Evolutionary conservation across 2,329 filamentous ascomycete species (phyloP), one percentile per base, ranked within the genome.

Genomic region (Scleromitrula shiraiana): DNA sequence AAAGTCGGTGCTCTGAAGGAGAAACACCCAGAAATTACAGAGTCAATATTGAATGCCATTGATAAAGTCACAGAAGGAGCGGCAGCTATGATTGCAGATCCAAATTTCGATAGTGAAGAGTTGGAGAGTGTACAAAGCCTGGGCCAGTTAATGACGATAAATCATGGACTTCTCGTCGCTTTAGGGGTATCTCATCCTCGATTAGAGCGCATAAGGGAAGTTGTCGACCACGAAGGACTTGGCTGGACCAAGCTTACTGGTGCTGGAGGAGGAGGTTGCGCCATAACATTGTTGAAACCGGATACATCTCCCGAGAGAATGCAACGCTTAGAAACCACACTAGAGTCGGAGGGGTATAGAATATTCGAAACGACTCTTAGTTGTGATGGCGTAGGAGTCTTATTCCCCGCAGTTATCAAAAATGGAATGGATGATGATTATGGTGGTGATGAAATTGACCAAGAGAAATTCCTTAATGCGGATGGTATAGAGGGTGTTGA

Each of bases 171-270:
- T 37, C 74, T 98, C 19, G 83, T 88, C n/a, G 84, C 89, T 1
- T 72, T 98, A 3, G 93, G 93, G 7, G 93, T 97, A 23, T 97
- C 90, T 2, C 93, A 98, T 66, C 94, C 93, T 1, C 83, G 89
- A 39, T 75, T 98, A 22, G 93, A 98, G 68, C 81, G 91, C 26
- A 82, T 98, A 58, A 82, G 93, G 53, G 91, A 95, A 68, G 72
- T 98, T 22, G 85, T 95, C 41, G 91, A 98, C 57, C 82, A 93
- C 58, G 79, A 88, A 49, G 85, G 84, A 33, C 85, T 96, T 48
- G 93, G 93, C 24, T 98, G 90, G 90, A 96, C 93, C 10, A 98
- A 98, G 66, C 76, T 98, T 49, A 98, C 93, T 0, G 93, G 93
- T 27, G 93, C 93, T 1, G 93, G 93, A 19, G 94, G 93, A 10